Evolutionary conservation across 2,329 filamentous ascomycete species (phyloP), one percentile per base, ranked within the genome.

Genomic region (Camillea tinctor): DNA sequence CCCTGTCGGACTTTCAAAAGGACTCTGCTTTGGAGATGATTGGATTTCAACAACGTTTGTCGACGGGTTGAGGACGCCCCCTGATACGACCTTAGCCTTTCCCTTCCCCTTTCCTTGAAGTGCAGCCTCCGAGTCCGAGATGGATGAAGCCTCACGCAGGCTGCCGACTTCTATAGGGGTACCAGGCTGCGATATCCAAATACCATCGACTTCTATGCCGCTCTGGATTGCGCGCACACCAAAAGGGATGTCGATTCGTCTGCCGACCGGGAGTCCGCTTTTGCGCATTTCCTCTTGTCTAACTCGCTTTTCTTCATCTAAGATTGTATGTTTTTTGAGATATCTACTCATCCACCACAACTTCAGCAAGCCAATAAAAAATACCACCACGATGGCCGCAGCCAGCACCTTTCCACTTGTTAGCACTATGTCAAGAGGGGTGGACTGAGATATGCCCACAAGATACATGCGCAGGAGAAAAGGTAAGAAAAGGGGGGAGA

Each of bases 201-300:
- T 93, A 3, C 92, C 93, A 64, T 96, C 91, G 7, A 96, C 85
- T 71, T 94, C 85, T 50, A 96, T 81, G 5, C 93, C 93, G 66
- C 85, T 90, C 73, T 97, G 89, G 52, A 97, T 85, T 6, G 93
- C 93, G 67, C 90, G 87, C 56, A 95, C 86, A 20, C 94, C 93
- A 69, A 97, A 97, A 0, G 92, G 93, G 40, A 96, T 85, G 9
- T 91, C 88, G 55, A 85, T 80, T 53, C 75, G 74, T 64, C 74
- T 76, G 24, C 69, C 71, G 6, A 72, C 61, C 68, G 75, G 72
- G 53, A 86, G 80, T 69, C 80, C 86, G 63, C 79, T 86, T 73
- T 75, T 83, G 63, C 75, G 83, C 78, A 86, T 79, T 68, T 86
- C 80, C 59, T 73, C 74, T 64, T 81, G 74, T 52, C 81, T 81